Conservation (phyloP, 805 yeast species). For the Candida easanensis region DNA sequence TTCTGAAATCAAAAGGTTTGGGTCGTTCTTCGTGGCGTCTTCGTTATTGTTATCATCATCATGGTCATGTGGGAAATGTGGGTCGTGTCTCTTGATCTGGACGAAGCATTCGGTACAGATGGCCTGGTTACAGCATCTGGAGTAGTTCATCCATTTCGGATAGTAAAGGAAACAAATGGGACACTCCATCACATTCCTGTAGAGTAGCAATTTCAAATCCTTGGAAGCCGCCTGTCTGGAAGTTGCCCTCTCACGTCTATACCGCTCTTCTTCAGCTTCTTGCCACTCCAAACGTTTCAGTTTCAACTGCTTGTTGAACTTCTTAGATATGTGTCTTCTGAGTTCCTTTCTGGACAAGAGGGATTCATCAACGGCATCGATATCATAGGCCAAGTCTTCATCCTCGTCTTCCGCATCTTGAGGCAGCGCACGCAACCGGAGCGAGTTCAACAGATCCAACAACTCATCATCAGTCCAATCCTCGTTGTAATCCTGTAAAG, state of each 20-base stretch:
- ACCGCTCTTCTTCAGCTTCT: constrained; percentile 33
- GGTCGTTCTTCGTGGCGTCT: constrained; percentile 32
- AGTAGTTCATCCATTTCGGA: constrained; percentile 72
- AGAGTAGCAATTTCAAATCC: constrained; percentile 53
- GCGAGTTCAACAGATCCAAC: constrained; percentile 44
- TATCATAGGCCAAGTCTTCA: constrained; percentile 64
- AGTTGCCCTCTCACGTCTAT: constrained; percentile 30
- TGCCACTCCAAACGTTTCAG: constrained; percentile 37
- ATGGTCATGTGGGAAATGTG: constrained; percentile 88
- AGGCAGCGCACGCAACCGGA: constrained; percentile 55
- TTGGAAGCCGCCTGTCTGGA: constrained; percentile 37
- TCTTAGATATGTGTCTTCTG: constrained; percentile 40
- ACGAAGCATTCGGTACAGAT: constrained; percentile 97
- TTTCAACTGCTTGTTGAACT: constrained; percentile 37
- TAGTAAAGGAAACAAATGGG: constrained; percentile 91
- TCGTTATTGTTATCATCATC: constrained; percentile 48
- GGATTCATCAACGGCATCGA: constrained; percentile 46
- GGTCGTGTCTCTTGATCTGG: constrained; percentile 86
- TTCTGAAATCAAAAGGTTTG: constrained; percentile 74
- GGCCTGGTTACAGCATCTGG: constrained; percentile 89
- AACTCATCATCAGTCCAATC: constrained; percentile 72
- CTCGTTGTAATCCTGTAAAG: constrained; percentile 75
- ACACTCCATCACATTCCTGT: constrained; percentile 74
- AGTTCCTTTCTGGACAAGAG: constrained; percentile 37
- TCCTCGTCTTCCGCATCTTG: constrained; percentile 49